These are phyloP conservation scores for Cardiosporidium cionae DNA, from an alignment of 169 alveolate genomes.

Conservation along the genomic window DNA sequence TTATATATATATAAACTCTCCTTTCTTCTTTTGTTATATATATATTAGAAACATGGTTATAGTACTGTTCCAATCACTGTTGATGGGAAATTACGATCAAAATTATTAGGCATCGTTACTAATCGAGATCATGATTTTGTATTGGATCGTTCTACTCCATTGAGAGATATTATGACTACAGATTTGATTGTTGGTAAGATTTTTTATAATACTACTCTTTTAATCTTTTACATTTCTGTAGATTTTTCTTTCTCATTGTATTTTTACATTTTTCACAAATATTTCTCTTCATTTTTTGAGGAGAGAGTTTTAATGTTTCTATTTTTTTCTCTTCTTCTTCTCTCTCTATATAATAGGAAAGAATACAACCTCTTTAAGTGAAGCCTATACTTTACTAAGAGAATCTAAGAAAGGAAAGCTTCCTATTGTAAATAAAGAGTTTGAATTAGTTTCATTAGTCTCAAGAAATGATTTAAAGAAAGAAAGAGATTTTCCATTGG, in stretches of 20 bases:
- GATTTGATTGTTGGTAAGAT: conserved; percentile 61
- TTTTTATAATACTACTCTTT: too few relatives aligned
- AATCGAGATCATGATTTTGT: conserved; percentile 73
- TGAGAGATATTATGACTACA: conserved; percentile 67
- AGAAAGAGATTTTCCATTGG: conserved; percentile 69
- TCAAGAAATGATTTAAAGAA: conserved; percentile 75
- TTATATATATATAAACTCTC: too few relatives aligned
- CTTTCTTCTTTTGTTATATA: neutral
- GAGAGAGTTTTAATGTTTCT: too few relatives aligned
- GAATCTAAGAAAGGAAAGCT: conserved; percentile 69
- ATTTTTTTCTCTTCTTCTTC: too few relatives aligned
- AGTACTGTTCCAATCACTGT: conserved; percentile 75
- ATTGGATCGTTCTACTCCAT: conserved; percentile 54
- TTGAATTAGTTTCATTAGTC: conserved; percentile 71
- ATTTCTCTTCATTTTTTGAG: too few relatives aligned
- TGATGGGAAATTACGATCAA: conserved; percentile 69
- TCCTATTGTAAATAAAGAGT: conserved; percentile 72
- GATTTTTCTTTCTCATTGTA: too few relatives aligned
- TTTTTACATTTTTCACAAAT: too few relatives aligned
- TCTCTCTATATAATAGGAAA: too few relatives aligned
- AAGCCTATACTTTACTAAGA: conserved; percentile 64
- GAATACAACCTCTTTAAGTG: conserved; percentile 66
- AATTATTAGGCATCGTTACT: conserved; percentile 73
- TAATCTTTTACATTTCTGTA: too few relatives aligned
- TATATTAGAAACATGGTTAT: conserved; percentile 29